phyloP scores from a whole-genome alignment of 495 filamentous ascomycete genomes.

The Thozetella sp. region DNA sequence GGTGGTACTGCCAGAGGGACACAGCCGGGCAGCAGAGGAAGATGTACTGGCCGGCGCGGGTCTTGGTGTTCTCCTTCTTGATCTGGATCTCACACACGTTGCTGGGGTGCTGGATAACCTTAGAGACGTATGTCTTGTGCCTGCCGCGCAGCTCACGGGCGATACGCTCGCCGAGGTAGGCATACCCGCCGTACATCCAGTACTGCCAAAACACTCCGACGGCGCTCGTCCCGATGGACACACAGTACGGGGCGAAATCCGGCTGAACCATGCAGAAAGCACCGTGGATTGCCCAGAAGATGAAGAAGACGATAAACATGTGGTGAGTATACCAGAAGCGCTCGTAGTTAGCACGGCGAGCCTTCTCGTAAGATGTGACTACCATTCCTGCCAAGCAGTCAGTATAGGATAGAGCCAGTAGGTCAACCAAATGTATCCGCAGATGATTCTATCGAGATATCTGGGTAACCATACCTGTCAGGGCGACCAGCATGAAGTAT shows the following conservation, averaged over 20 bases:
- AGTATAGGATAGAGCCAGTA: neutral
- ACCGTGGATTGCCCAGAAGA: slow-evolving; percentile 81
- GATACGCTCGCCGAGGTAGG: slow-evolving; percentile 71
- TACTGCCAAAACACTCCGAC: slow-evolving; percentile 81
- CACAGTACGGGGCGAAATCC: slow-evolving; percentile 71
- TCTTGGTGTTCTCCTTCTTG: slow-evolving; percentile 78
- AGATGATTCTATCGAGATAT: neutral
- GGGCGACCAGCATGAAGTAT: slow-evolving; percentile 71
- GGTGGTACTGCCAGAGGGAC: slow-evolving; percentile 79
- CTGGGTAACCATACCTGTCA: slow-evolving; percentile 49
- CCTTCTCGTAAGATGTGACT: slow-evolving; percentile 68
- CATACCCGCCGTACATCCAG: slow-evolving; percentile 75
- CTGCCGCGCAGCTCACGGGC: slow-evolving; percentile 70
- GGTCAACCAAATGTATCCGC: neutral
- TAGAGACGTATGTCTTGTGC: slow-evolving; percentile 78
- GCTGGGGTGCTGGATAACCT: slow-evolving; percentile 82
- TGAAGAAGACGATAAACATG: slow-evolving; percentile 77
- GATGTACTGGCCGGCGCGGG: slow-evolving; percentile 78
- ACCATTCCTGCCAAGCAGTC: slow-evolving; percentile 53
- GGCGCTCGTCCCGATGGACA: slow-evolving; percentile 55
- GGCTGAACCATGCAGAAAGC: slow-evolving; percentile 82
- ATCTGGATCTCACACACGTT: slow-evolving; percentile 85
- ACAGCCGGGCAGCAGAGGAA: slow-evolving; percentile 82
- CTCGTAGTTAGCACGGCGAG: slow-evolving; percentile 71
- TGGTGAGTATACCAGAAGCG: slow-evolving; percentile 83